Conservation (phyloP, 1,284 basidiomycete genomes). For the Boletus albobrunnescens region DNA sequence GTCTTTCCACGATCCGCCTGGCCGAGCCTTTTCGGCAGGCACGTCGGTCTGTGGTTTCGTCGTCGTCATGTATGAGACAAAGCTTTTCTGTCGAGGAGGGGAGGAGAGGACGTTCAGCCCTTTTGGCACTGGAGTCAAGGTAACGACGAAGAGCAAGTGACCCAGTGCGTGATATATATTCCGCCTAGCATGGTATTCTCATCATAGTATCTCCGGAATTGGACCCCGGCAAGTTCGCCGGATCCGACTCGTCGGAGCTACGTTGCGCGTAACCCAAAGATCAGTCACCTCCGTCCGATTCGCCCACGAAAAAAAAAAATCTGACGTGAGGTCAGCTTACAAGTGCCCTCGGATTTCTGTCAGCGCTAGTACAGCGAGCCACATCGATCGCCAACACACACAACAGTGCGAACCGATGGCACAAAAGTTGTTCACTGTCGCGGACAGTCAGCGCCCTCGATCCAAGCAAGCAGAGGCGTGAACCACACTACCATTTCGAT, state of each 20-base stretch:
- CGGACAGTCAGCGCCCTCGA: no score
- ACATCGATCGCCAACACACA: no score
- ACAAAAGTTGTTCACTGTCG: no score
- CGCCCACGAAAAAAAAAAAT: neutral
- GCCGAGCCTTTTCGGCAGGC: conserved; percentile 27
- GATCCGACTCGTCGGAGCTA: conserved; percentile 4
- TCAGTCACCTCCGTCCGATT: neutral
- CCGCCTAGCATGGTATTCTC: neutral
- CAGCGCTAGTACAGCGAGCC: neutral
- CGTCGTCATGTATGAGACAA: conserved; percentile 3
- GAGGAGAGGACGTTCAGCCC: no score
- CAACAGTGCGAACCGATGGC: no score
- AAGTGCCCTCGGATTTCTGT: no score
- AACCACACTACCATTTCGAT: neutral
- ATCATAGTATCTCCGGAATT: neutral
- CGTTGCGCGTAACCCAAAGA: neutral
- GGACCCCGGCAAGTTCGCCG: no score
- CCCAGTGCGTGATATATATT: neutral
- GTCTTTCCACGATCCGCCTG: conserved; percentile 51
- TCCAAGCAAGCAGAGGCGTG: no score
- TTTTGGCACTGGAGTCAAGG: neutral
- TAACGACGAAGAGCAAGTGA: neutral
- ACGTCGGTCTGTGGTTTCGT: conserved; percentile 13
- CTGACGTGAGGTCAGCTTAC: neutral
- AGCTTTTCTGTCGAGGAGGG: neutral